A percentile compares a stretch with the other conserved stretches of the same genome.
Conservation (phyloP, 371 early-diverging fungal genomes). For the Lichtheimia corymbifera region DNA sequence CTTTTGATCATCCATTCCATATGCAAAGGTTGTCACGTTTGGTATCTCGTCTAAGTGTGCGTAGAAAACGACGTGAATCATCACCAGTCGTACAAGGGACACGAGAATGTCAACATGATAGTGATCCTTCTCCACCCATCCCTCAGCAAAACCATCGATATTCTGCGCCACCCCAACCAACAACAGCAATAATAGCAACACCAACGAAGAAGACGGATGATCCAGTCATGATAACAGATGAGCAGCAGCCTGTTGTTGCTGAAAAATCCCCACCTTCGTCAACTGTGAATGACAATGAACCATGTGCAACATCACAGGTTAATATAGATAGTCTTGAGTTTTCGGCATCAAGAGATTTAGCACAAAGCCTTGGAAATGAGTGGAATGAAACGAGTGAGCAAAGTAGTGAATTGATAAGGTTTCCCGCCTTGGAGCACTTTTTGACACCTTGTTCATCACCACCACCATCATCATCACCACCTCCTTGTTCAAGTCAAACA, state of each 20-base stretch:
- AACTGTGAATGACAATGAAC: too few species aligned
- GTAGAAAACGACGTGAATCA: neutral
- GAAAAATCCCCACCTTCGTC: too few species aligned
- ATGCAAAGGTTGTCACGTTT: slow-evolving; percentile 8
- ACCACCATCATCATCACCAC: neutral
- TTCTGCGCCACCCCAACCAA: too few species aligned
- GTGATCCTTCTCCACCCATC: too few species aligned
- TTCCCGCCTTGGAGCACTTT: slow-evolving; percentile 1
- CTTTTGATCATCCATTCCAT: neutral
- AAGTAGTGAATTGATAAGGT: neutral
- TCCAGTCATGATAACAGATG: too few species aligned
- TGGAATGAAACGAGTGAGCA: neutral
- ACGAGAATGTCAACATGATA: too few species aligned
- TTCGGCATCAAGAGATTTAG: slow-evolving; percentile 14
- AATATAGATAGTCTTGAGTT: slow-evolving; percentile 16
- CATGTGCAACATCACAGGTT: too few species aligned
- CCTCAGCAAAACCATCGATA: too few species aligned
- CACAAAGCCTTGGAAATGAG: slow-evolving; percentile 5
- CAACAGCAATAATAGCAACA: too few species aligned
- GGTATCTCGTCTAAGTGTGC: slow-evolving; percentile 7
- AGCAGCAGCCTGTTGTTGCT: too few species aligned
- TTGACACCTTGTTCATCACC: neutral
- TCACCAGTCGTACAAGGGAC: too few species aligned
- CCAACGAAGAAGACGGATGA: too few species aligned
- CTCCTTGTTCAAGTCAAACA: neutral